Conservation (phyloP, 345 rosid genomes). For the Rhodomyrtus tomentosa region DNA sequence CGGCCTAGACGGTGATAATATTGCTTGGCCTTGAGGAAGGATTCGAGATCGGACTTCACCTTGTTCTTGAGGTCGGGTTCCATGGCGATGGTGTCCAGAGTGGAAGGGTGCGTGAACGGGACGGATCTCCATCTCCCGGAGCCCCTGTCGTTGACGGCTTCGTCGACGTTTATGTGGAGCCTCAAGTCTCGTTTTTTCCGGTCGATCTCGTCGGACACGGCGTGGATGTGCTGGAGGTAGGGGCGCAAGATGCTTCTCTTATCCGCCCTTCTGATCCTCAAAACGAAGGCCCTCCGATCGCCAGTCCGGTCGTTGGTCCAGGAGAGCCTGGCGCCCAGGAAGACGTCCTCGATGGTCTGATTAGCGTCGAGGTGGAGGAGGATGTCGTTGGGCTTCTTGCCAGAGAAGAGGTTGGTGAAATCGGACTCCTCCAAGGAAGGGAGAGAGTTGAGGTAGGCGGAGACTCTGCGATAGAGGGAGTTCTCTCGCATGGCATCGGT, state of each 20-base stretch:
- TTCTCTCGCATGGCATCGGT: conserved; percentile 51
- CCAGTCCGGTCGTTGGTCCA: conserved; percentile 44
- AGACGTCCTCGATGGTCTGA: conserved; percentile 57
- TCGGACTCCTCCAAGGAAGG: conserved; percentile 66
- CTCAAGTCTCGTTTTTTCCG: conserved; percentile 39
- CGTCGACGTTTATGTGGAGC: conserved; percentile 46
- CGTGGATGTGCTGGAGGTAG: conserved; percentile 82
- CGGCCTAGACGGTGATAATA: conserved; percentile 44
- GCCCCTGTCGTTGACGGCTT: neutral
- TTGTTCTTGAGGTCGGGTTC: conserved; percentile 33
- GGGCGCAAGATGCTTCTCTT: conserved; percentile 71
- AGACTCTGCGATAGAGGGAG: conserved; percentile 37
- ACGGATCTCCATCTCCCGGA: conserved; percentile 67
- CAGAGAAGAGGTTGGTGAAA: conserved; percentile 74
- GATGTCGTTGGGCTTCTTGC: conserved; percentile 47
- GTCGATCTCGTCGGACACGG: conserved; percentile 62
- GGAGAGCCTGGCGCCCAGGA: conserved; percentile 64
- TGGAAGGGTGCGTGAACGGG: conserved; percentile 66
- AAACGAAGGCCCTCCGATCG: conserved; percentile 20
- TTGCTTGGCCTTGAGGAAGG: conserved; percentile 34
- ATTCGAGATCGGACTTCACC: conserved; percentile 33
- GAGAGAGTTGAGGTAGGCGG: conserved; percentile 48
- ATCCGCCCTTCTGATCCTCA: conserved; percentile 67
- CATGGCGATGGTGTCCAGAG: conserved; percentile 62
- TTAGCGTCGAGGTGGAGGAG: conserved; percentile 51